Evolutionary conservation across 257 asterid species (phyloP).

Genomic region (Ophiorrhiza pumila): DNA sequence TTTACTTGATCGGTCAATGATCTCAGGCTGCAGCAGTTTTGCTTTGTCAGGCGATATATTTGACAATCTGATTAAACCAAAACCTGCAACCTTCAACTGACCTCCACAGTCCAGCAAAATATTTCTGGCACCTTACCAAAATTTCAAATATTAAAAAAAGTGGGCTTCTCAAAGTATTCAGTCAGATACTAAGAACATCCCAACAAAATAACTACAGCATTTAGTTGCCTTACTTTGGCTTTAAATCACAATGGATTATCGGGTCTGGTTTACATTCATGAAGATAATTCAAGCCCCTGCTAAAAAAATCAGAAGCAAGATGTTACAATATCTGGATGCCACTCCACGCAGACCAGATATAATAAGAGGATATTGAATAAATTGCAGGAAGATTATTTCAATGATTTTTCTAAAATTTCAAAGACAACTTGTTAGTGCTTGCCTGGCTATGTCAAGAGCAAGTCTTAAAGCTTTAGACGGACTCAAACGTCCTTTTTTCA

Average conservation of each 20-base stretch:
- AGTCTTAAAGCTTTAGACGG: constrained; percentile 84
- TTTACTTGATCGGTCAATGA: constrained; percentile 80
- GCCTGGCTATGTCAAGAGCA: constrained; percentile 94
- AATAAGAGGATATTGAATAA: neutral
- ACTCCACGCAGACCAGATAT: neutral
- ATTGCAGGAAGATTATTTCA: neutral
- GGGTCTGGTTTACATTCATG: constrained; percentile 98
- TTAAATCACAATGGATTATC: constrained; percentile 82
- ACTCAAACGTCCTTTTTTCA: constrained; percentile 83
- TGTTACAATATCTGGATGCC: neutral
- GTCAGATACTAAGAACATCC: constrained; percentile 3
- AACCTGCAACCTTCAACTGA: constrained; percentile 91
- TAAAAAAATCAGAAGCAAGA: constrained; percentile 16
- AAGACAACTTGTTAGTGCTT: constrained; percentile 15
- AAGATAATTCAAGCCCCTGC: constrained; percentile 96
- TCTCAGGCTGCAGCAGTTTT: constrained; percentile 63
- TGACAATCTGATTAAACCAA: constrained; percentile 65
- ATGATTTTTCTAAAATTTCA: neutral
- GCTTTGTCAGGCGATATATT: constrained; percentile 73
- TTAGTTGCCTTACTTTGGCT: constrained; percentile 92
- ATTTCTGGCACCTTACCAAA: constrained; percentile 99
- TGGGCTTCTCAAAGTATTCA: constrained; percentile 16
- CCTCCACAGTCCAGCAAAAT: constrained; percentile 99
- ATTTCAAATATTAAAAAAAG: constrained; percentile 58
- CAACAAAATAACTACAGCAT: constrained; percentile 41